These are phyloP conservation scores for Pseudogymnoascus sp. DNA, from an alignment of 2,329 filamentous ascomycete genomes.

Conservation along the genomic window DNA sequence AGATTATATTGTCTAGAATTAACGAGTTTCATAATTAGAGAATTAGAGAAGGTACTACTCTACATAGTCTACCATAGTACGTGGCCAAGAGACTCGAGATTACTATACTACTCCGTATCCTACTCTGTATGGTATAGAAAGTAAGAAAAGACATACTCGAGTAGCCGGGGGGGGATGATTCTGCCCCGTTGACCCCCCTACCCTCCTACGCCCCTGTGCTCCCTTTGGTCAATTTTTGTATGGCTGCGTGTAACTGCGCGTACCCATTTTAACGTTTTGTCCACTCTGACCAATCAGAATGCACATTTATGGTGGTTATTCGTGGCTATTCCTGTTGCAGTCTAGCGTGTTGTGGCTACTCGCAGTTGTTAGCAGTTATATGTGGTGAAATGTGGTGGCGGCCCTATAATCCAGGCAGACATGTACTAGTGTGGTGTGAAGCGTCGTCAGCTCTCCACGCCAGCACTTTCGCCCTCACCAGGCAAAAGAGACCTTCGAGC, in stretches of 20 bases:
- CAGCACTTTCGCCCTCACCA: slow-evolving; percentile 10
- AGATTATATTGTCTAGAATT: background rate
- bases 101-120: no score
- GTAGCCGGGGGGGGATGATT: background rate
- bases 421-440: slow-evolving; percentile 8
- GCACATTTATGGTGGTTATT: background rate
- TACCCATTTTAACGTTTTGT: background rate
- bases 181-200: background rate
- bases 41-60: background rate
- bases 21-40: slow-evolving; percentile 1
- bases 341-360: background rate
- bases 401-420: background rate
- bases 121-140: no score
- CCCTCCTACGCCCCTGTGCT: no score
- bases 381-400: no score
- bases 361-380: background rate
- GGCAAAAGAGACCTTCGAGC: background rate
- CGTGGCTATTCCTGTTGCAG: background rate
- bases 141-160: no score
- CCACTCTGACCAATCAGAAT: background rate
- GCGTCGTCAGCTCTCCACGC: slow-evolving; percentile 12
- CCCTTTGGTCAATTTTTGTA: background rate
- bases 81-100: no score
- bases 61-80: background rate
- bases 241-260: slow-evolving; percentile 2